phyloP scores from a whole-genome alignment of 768 basidiomycete genomes.

The Coprinopsis marcescibilis region DNA sequence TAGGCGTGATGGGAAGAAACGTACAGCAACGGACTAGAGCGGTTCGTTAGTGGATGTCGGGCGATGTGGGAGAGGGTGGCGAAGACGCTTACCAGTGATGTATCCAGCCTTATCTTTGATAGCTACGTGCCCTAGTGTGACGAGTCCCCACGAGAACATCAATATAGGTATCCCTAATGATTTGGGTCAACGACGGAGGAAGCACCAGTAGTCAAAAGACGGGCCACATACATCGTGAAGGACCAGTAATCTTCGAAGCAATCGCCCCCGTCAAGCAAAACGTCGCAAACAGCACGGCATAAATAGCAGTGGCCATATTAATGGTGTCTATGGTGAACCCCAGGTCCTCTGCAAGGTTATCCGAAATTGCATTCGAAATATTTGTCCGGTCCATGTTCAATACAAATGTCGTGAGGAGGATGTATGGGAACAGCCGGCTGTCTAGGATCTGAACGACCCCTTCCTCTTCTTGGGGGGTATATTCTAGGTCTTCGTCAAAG shows the following conservation, averaged over 20 bases:
- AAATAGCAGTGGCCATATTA: slow-evolving; percentile 32
- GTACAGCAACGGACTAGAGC: slow-evolving; percentile 30
- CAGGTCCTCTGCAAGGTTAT: slow-evolving; percentile 31
- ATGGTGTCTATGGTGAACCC: slow-evolving; percentile 35
- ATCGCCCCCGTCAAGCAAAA: slow-evolving; percentile 33
- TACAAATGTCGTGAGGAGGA: slow-evolving; percentile 29
- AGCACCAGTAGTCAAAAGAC: not conserved
- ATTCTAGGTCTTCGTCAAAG: slow-evolving; percentile 24
- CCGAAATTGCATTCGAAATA: slow-evolving; percentile 35
- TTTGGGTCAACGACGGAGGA: not conserved
- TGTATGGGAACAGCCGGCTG: slow-evolving; percentile 22
- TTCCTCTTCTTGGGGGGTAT: slow-evolving; percentile 28
- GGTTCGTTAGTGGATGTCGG: not conserved
- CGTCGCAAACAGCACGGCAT: slow-evolving; percentile 29
- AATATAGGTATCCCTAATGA: slow-evolving; percentile 30
- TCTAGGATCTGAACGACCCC: slow-evolving; percentile 22
- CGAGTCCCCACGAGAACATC: slow-evolving; percentile 37
- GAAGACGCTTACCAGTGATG: slow-evolving; percentile 22
- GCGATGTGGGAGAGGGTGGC: not conserved
- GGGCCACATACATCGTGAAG: slow-evolving; percentile 27
- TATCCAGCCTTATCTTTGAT: slow-evolving; percentile 32
- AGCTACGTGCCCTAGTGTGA: slow-evolving; percentile 30
- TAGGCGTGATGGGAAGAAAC: not conserved
- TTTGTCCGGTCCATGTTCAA: slow-evolving; percentile 39
- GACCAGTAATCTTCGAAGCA: slow-evolving; percentile 33